These are phyloP conservation scores for Dactylella cylindrospora DNA, from an alignment of 2,329 filamentous ascomycete genomes.

Conservation along the genomic window DNA sequence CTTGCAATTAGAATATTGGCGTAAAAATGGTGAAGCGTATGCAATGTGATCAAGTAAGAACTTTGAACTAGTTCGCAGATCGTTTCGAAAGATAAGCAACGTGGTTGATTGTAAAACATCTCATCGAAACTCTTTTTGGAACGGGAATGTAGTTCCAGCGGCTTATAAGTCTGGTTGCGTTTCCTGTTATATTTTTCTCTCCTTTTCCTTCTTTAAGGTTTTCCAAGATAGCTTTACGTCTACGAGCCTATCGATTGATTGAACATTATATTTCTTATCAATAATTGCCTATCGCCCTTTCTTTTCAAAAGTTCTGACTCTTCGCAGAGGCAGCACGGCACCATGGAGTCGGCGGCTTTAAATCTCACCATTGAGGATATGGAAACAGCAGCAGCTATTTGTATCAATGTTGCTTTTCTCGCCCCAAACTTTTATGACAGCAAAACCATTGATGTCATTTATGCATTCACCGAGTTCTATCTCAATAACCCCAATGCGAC, in stretches of 20 bases:
- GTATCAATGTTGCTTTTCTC: constrained; percentile 35
- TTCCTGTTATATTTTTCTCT: constrained; percentile 1
- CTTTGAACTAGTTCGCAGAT: background rate
- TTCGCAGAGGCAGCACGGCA: too few species aligned
- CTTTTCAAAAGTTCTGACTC: too few species aligned
- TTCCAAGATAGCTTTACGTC: too few species aligned
- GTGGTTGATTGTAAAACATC: too few species aligned
- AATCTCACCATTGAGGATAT: constrained; percentile 18
- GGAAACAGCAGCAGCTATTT: constrained; percentile 17
- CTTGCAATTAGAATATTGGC: too few species aligned
- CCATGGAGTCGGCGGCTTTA: too few species aligned
- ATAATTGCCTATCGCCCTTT: too few species aligned
- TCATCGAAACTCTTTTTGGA: too few species aligned
- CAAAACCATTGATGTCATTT: constrained; percentile 25
- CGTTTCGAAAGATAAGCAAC: background rate
- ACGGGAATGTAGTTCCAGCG: too few species aligned
- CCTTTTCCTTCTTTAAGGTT: background rate
- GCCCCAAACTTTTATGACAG: constrained; percentile 25
- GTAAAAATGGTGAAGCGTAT: constrained; percentile 2
- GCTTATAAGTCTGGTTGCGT: too few species aligned
- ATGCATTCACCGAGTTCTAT: constrained; percentile 16
- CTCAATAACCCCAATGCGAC: constrained; percentile 21
- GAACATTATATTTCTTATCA: background rate
- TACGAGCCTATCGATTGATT: constrained; percentile 3
- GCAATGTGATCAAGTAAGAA: constrained; percentile 5